Evolutionary conservation across 2,329 filamentous ascomycete genomes (phyloP).

Genomic region (Sporothrix dimorphospora): DNA sequence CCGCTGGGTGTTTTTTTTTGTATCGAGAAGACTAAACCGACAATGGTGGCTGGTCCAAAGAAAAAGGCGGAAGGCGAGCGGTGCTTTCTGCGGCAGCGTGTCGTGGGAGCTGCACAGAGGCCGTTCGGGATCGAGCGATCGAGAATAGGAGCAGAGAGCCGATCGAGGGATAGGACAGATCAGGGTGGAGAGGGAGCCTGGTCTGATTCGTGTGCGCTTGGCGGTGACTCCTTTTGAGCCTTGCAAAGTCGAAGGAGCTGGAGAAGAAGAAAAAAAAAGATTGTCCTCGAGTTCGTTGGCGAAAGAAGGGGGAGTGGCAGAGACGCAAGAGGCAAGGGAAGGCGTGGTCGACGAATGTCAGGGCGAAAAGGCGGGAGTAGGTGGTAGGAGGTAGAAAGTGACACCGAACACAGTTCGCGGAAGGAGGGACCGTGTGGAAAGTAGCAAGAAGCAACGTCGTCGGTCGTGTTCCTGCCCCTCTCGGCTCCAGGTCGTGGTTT

Average conservation of each 20-base stretch:
- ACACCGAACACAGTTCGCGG: conserved; percentile 19
- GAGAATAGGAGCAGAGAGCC: neutral
- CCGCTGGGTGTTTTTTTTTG: neutral
- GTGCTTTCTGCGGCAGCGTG: neutral
- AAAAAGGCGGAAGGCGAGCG: conserved; percentile 3
- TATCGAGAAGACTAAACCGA: neutral
- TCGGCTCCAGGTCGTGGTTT: conserved; percentile 26
- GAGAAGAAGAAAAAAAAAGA: neutral
- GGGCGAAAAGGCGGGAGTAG: neutral
- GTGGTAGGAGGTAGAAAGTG: neutral
- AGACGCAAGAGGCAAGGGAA: neutral
- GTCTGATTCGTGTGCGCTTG: neutral
- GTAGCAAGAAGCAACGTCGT: conserved; percentile 14
- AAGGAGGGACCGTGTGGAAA: neutral
- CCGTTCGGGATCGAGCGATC: neutral
- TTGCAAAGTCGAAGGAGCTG: neutral
- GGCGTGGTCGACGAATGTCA: neutral
- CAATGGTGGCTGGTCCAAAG: neutral
- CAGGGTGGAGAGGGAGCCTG: neutral
- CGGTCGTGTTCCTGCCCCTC: conserved; percentile 28
- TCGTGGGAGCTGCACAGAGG: neutral
- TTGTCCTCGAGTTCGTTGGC: conserved; percentile 11
- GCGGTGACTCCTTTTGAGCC: neutral
- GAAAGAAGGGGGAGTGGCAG: neutral
- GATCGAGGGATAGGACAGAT: neutral